Evolutionary conservation across 2,329 filamentous ascomycete genomes (phyloP).

Genomic region (Parafenestella ontariensis): DNA sequence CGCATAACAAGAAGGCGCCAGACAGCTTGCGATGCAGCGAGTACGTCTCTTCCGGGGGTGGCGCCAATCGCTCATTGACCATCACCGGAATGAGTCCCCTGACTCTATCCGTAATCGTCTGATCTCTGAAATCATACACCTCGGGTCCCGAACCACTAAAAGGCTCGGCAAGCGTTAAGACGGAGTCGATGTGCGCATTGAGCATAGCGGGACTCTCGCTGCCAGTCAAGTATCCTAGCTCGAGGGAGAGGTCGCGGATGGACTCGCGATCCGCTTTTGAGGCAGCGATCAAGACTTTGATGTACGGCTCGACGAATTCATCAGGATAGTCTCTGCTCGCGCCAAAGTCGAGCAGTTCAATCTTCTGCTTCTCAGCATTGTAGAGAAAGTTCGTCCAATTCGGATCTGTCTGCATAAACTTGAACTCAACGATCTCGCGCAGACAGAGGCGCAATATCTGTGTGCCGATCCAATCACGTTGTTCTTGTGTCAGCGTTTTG

Average conservation of each 20-base stretch:
- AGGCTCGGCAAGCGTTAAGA: slow-evolving; percentile 90
- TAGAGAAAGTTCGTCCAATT: slow-evolving; percentile 99
- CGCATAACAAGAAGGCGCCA: slow-evolving; percentile 92
- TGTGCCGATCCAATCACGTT: slow-evolving; percentile 95
- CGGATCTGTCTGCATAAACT: slow-evolving; percentile 98
- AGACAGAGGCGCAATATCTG: slow-evolving; percentile 91
- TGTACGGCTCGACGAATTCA: slow-evolving; percentile 80
- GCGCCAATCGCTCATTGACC: slow-evolving; percentile 85
- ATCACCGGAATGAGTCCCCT: slow-evolving; percentile 88
- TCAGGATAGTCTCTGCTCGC: slow-evolving; percentile 85
- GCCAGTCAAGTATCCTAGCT: slow-evolving; percentile 90
- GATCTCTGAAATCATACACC: slow-evolving; percentile 88
- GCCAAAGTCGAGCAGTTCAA: slow-evolving; percentile 95
- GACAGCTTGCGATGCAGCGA: slow-evolving; percentile 93
- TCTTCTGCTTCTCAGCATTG: slow-evolving; percentile 72
- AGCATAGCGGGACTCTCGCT: slow-evolving; percentile 86
- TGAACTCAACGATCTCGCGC: slow-evolving; percentile 91
- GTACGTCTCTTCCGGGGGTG: slow-evolving; percentile 97
- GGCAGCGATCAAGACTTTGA: slow-evolving; percentile 80
- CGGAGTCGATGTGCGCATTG: slow-evolving; percentile 85
- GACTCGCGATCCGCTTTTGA: slow-evolving; percentile 70
- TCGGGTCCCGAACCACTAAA: slow-evolving; percentile 78
- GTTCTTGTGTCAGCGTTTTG: slow-evolving; percentile 75
- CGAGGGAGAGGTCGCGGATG: slow-evolving; percentile 72
- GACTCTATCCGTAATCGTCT: slow-evolving; percentile 96